These are phyloP conservation scores for Globisporangium irregulare DNA, from an alignment of 352 stramenopile species.

Conservation along the genomic window DNA sequence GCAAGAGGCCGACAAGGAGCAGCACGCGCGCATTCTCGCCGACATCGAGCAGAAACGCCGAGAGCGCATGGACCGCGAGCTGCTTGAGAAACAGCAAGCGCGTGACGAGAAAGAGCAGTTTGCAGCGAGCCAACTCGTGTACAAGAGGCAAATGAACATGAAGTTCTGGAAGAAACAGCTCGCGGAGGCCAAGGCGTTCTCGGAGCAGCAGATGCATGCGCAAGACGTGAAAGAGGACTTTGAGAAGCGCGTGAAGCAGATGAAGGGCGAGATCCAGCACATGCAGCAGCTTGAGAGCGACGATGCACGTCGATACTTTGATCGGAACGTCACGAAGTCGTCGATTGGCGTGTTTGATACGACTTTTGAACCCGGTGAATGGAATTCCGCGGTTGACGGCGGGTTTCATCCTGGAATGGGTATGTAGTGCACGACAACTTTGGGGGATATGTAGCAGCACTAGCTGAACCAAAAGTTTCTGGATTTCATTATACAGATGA, in stretches of 20 bases:
- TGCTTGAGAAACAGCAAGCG: constrained; percentile 33
- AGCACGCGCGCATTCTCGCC: constrained; percentile 26
- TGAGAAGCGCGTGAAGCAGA: constrained; percentile 23
- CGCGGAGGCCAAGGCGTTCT: constrained; percentile 40
- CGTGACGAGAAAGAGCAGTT: constrained; percentile 19
- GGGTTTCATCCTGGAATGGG: constrained; percentile 44
- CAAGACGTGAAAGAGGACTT: constrained; percentile 25
- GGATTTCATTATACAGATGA: constrained; percentile 33
- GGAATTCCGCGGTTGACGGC: constrained; percentile 44
- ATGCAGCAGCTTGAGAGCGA: constrained; percentile 29
- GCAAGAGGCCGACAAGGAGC: constrained; percentile 37
- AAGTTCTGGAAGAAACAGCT: constrained; percentile 76
- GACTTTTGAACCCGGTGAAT: constrained; percentile 44
- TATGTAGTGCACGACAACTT: constrained; percentile 21
- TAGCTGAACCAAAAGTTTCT: constrained; percentile 4
- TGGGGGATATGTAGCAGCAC: not conserved
- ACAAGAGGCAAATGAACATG: constrained; percentile 52
- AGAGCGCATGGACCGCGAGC: constrained; percentile 32
- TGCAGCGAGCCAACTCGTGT: constrained; percentile 23
- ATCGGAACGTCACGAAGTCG: constrained; percentile 33
- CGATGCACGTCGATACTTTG: constrained; percentile 19
- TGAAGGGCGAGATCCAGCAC: constrained; percentile 37
- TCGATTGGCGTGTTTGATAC: constrained; percentile 61
- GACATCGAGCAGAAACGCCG: constrained; percentile 50
- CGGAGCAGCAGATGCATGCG: constrained; percentile 37